A percentile compares a stretch with the other conserved stretches of the same genome.
phyloP scores from a whole-genome alignment of 2,329 filamentous ascomycete species.

The Trichoderma aggressivum region DNA sequence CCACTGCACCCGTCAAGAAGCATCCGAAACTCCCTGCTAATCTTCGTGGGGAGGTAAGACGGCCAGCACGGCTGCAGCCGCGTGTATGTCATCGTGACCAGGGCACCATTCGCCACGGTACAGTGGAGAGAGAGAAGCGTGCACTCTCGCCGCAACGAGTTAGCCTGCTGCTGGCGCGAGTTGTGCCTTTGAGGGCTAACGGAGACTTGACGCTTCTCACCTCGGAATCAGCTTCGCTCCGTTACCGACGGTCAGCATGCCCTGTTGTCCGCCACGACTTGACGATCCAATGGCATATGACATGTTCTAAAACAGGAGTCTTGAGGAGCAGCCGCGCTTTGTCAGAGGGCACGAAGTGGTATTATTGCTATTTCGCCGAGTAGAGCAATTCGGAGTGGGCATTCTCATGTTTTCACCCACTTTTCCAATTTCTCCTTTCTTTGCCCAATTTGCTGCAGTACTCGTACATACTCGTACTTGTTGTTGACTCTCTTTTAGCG shows the following conservation, averaged over 20 bases:
- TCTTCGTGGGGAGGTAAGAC: conserved; percentile 17
- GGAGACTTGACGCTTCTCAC: neutral
- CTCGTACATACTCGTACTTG: neutral
- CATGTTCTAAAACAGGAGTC: neutral
- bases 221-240: neutral
- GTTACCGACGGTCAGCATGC: neutral
- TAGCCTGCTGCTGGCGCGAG: neutral
- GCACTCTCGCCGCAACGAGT: neutral
- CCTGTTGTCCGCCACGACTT: neutral
- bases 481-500: neutral
- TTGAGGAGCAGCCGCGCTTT: neutral
- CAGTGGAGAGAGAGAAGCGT: conserved; percentile 3
- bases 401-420: neutral
- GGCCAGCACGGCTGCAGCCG: conserved; percentile 20
- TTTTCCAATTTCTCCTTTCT: neutral
- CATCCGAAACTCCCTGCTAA: conserved; percentile 12
- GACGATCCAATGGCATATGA: neutral
- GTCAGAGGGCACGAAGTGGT: neutral
- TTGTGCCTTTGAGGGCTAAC: neutral
- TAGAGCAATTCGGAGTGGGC: neutral
- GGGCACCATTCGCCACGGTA: conserved; percentile 5
- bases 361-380: neutral
- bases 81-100: conserved; percentile 16
- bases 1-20: conserved; percentile 6
- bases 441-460: neutral